Percentiles rank a stretch among this genome's conserved stretches.
These are phyloP conservation scores for Akanthomyces muscarius DNA, from an alignment of 2,329 filamentous ascomycete species.

Conservation along the genomic window DNA sequence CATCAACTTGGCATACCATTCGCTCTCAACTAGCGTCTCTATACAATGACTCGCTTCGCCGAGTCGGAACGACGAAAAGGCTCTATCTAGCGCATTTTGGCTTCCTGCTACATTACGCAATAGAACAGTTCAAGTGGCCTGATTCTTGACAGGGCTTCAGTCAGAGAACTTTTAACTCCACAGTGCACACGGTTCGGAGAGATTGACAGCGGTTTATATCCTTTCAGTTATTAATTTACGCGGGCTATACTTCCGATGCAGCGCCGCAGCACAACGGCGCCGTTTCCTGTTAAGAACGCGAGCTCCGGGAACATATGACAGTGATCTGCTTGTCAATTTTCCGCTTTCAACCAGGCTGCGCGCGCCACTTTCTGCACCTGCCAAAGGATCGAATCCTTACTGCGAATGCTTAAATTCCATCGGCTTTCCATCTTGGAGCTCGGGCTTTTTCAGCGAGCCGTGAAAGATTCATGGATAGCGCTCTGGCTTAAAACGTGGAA, in stretches of 20 bases:
- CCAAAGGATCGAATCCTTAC: background rate
- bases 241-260: background rate
- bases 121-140: background rate
- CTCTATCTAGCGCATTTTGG: background rate
- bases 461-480: too few relatives aligned
- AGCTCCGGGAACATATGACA: background rate
- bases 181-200: background rate
- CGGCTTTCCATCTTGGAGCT: background rate
- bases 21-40: too few relatives aligned
- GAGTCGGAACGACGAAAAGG: background rate
- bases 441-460: background rate
- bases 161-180: background rate
- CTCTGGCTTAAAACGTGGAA: too few relatives aligned
- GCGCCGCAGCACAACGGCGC: background rate
- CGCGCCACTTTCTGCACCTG: background rate
- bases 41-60: background rate
- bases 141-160: background rate
- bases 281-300: background rate
- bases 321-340: background rate
- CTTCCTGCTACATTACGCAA: background rate
- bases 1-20: background rate
- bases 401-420: background rate
- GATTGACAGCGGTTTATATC: background rate
- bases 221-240: background rate
- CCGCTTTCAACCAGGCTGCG: background rate